Evolutionary conservation across 495 filamentous ascomycete genomes (phyloP).

Genomic region (Peziza echinospora): DNA sequence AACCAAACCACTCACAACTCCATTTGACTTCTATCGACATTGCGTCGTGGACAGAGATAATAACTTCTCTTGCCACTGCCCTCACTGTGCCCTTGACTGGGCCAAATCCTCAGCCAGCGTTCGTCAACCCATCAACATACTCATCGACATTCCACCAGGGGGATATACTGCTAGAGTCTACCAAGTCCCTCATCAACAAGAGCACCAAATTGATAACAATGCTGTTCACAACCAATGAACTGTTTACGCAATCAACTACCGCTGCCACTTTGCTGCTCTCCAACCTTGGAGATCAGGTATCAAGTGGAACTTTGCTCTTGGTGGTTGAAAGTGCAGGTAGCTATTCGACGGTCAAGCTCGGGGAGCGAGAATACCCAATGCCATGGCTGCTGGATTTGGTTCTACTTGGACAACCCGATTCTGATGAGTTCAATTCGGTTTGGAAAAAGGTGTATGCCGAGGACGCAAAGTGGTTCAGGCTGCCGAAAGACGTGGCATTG

Average conservation of each 20-base stretch:
- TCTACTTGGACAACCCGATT: slow-evolving; percentile 31
- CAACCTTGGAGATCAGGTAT: slow-evolving; percentile 32
- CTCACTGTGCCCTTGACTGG: slow-evolving; percentile 25
- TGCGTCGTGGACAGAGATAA: slow-evolving; percentile 48
- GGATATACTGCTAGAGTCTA: not conserved
- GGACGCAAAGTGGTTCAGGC: slow-evolving; percentile 68
- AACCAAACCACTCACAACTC: slow-evolving; percentile 13
- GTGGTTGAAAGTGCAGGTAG: slow-evolving; percentile 84
- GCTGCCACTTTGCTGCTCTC: slow-evolving; percentile 57
- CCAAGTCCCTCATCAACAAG: slow-evolving; percentile 1
- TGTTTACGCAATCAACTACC: slow-evolving; percentile 54
- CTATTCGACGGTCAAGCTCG: slow-evolving; percentile 59
- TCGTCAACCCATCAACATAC: slow-evolving; percentile 23
- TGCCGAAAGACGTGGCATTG: slow-evolving; percentile 32
- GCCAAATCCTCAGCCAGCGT: slow-evolving; percentile 22
- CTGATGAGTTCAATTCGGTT: slow-evolving; percentile 10
- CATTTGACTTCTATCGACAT: slow-evolving; percentile 54
- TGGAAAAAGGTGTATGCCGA: slow-evolving; percentile 55
- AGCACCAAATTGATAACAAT: slow-evolving; percentile 44
- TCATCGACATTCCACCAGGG: slow-evolving; percentile 30
- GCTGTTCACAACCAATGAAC: slow-evolving; percentile 92
- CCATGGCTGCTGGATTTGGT: slow-evolving; percentile 76
- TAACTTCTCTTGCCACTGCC: slow-evolving; percentile 28
- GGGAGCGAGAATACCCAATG: slow-evolving; percentile 69
- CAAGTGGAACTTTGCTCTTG: slow-evolving; percentile 43